A percentile compares a stretch with the other conserved stretches of the same genome.
These are phyloP conservation scores for Brassica rapa DNA, from an alignment of 345 rosid species.

Conservation along the genomic window DNA sequence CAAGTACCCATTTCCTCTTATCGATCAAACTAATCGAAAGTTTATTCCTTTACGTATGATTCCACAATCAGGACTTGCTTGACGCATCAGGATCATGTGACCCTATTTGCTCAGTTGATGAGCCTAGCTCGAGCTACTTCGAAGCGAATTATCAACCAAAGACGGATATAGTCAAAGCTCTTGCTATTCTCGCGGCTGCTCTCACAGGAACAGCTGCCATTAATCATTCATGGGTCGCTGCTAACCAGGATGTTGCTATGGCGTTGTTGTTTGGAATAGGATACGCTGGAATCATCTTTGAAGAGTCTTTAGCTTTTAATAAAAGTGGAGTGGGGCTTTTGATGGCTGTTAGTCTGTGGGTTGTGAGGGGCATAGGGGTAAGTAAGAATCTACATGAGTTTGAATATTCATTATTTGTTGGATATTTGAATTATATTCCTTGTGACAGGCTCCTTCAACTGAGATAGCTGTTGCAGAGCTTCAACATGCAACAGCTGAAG, in stretches of 20 bases:
- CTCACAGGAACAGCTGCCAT: constrained; percentile 81
- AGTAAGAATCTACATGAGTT: constrained; percentile 47
- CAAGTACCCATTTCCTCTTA: constrained; percentile 5
- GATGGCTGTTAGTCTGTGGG: constrained; percentile 99
- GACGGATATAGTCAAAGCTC: constrained; percentile 78
- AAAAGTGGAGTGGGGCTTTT: constrained; percentile 93
- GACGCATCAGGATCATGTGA: constrained; percentile 70
- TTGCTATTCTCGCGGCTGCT: constrained; percentile 77
- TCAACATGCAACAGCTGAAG: constrained; percentile 90
- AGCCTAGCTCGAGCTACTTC: constrained; percentile 70
- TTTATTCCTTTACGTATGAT: constrained; percentile 16
- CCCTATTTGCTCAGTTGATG: constrained; percentile 88
- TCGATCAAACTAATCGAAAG: neutral
- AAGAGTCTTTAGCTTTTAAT: constrained; percentile 91
- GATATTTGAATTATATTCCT: constrained; percentile 30
- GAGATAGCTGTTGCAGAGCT: constrained; percentile 88
- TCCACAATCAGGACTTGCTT: constrained; percentile 53
- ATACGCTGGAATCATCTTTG: constrained; percentile 87
- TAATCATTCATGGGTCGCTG: constrained; percentile 95
- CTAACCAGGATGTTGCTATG: constrained; percentile 98
- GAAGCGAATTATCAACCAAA: constrained; percentile 75
- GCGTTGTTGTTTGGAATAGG: constrained; percentile 83
- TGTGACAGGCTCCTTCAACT: constrained; percentile 89
- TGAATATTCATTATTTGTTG: neutral
- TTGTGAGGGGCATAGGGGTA: constrained; percentile 85